Evolutionary conservation across 306 rosid genomes (phyloP), one percentile per base, ranked within the genome.

Genomic region (Glycine tomentella): DNA sequence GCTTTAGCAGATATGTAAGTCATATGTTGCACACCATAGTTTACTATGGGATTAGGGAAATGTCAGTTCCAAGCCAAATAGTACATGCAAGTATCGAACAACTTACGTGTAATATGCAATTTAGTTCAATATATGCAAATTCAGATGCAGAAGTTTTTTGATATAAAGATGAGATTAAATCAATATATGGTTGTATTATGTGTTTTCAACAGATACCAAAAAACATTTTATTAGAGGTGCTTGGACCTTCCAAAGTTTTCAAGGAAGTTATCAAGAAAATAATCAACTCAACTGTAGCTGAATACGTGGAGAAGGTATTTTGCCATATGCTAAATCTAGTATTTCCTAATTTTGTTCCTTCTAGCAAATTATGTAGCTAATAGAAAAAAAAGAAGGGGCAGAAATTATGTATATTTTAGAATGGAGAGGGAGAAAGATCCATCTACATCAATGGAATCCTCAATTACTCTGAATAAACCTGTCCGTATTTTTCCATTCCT

Each of bases 181-280:
- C 59, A 51, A 8, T 72, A 10, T 45, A 72, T 50, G 67, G n/a
- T 58, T 81, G 69, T 45, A 33, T 59, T 51, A 31, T 12, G n/a
- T 61, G 14, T 80, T 65, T 25, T 63, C 36, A 3, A 72, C 97
- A 94, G 98, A 91, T 94, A 78, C 98, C 97, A 0, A 85, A 78
- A 81, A 84, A 91, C 62, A 82, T 92, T 80, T 89, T 92, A 67
- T 75, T 95, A 45, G 97, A 94, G 83, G 87, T 92, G 58, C 95
- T 95, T 50, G 98, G 97, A 76, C 93, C 94, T 71, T 92, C 97
- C 55, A 92, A 82, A 73, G 97, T 94, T 42, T 92, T 76, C 79
- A 89, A 90, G 86, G 88, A 90, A 90, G 97, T 92, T 45, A 91
- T 94, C 87, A 81, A 87, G 90, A 88, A 86, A 83, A 83, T 90